Evolutionary conservation across 1,284 basidiomycete genomes (phyloP).

Genomic region (Anthracocystis panici-leucophaei): DNA sequence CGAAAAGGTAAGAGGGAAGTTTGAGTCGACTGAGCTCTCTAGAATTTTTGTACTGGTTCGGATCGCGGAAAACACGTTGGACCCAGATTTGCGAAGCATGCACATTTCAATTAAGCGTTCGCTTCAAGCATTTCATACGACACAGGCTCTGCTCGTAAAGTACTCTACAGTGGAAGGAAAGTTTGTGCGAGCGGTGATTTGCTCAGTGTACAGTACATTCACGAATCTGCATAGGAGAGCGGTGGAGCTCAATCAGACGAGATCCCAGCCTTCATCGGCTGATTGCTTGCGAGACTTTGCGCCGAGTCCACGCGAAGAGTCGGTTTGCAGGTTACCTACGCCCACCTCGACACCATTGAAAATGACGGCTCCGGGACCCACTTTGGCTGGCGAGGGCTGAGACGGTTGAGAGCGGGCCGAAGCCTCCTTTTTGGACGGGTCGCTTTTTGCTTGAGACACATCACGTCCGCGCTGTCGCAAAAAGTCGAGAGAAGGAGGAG

Average conservation of each 20-base stretch:
- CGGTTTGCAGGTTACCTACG: constrained; percentile 22
- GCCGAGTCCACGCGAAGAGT: constrained; percentile 7
- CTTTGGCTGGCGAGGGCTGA: constrained; percentile 14
- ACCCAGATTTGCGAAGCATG: constrained; percentile 5
- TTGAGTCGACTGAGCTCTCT: constrained; percentile 3
- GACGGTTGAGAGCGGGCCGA: not conserved
- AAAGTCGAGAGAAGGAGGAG: constrained; percentile 46
- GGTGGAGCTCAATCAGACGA: constrained; percentile 8
- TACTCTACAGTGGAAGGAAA: not conserved
- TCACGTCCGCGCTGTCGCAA: constrained; percentile 42
- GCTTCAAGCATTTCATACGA: not conserved
- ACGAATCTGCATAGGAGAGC: not conserved
- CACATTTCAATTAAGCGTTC: not conserved
- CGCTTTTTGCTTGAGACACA: constrained; percentile 16
- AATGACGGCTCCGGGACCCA: constrained; percentile 44
- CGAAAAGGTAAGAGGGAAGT: not conserved
- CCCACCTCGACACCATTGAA: constrained; percentile 53
- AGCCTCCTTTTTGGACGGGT: not conserved
- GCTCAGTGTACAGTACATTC: not conserved
- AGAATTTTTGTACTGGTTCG: constrained; percentile 1
- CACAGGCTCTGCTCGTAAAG: not conserved
- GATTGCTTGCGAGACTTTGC: constrained; percentile 24
- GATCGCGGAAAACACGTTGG: constrained; percentile 16
- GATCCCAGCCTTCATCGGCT: constrained; percentile 38
- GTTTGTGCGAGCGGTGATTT: not conserved